Evolutionary conservation across 2,329 filamentous ascomycete genomes (phyloP).

Genomic region (Ophidiomyces ophidiicola): DNA sequence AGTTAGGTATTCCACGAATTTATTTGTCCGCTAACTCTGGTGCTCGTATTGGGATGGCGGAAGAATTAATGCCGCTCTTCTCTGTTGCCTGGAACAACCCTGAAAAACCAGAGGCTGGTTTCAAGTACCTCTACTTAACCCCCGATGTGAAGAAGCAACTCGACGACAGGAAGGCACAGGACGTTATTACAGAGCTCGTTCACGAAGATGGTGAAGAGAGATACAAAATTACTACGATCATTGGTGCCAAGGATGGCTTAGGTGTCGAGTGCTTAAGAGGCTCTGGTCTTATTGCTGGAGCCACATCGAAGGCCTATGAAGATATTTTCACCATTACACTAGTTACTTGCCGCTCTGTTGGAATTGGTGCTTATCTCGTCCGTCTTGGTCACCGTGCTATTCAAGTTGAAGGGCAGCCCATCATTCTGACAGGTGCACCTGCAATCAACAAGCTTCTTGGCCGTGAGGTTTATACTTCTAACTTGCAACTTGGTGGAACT

Average conservation of each 20-base stretch:
- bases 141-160: constrained; percentile 77
- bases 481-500: constrained; percentile 97
- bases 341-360: constrained; percentile 94
- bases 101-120: constrained; percentile 68
- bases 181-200: constrained; percentile 79
- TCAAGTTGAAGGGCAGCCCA: constrained; percentile 96
- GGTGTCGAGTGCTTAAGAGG: constrained; percentile 96
- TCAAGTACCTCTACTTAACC: constrained; percentile 93
- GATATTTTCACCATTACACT: constrained; percentile 98
- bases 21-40: constrained; percentile 98
- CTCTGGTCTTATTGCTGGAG: constrained; percentile 94
- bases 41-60: constrained; percentile 90
- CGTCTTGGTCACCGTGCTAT: constrained; percentile 96
- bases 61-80: constrained; percentile 94
- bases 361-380: constrained; percentile 98
- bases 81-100: constrained; percentile 91
- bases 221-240: constrained; percentile 84
- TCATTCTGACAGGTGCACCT: constrained; percentile 93
- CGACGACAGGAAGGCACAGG: constrained; percentile 59
- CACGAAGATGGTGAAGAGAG: constrained; percentile 77
- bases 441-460: constrained; percentile 97
- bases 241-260: constrained; percentile 88
- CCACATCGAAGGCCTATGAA: constrained; percentile 91
- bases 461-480: constrained; percentile 96
- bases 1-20: constrained; percentile 88